These are phyloP conservation scores for Mortierella sp. DNA, from an alignment of 371 early-diverging fungal genomes.

Conservation along the genomic window DNA sequence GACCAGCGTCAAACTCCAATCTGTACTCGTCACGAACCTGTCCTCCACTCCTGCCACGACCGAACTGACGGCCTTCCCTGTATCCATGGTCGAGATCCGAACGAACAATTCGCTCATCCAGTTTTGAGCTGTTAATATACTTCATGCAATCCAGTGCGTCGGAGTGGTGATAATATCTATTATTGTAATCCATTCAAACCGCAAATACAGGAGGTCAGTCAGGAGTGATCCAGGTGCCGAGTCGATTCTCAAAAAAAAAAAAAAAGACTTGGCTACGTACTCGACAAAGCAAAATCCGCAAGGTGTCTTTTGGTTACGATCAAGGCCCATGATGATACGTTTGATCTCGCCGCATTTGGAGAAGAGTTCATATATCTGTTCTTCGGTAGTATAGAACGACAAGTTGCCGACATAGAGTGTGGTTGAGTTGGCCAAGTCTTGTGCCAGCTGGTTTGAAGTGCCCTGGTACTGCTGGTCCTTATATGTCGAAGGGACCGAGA, in stretches of 20 bases:
- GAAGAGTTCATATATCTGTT: conserved; percentile 98
- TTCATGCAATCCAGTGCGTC: conserved; percentile 94
- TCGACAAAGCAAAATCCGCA: conserved; percentile 99
- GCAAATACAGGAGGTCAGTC: not conserved
- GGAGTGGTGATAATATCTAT: conserved; percentile 88
- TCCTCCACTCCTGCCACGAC: conserved; percentile 96
- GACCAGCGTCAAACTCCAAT: conserved; percentile 93
- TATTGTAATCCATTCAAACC: not conserved
- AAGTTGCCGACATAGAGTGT: conserved; percentile 99
- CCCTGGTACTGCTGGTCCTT: conserved; percentile 90
- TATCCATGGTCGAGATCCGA: conserved; percentile 99
- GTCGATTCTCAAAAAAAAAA: not conserved
- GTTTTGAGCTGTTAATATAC: conserved; percentile 93
- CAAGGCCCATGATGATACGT: conserved; percentile 98
- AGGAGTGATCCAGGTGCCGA: not conserved
- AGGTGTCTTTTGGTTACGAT: conserved; percentile 93
- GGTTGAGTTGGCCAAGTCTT: conserved; percentile 75
- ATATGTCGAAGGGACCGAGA: conserved; percentile 89
- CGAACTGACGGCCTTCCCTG: conserved; percentile 96
- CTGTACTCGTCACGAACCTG: conserved; percentile 97
- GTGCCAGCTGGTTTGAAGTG: conserved; percentile 74
- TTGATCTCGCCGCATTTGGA: conserved; percentile 97
- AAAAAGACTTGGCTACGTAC: conserved; percentile 64
- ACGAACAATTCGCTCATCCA: conserved; percentile 95
- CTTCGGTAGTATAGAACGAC: conserved; percentile 98